These are phyloP conservation scores for Lachancea quebecensis DNA, from an alignment of 805 yeast species.

Conservation along the genomic window DNA sequence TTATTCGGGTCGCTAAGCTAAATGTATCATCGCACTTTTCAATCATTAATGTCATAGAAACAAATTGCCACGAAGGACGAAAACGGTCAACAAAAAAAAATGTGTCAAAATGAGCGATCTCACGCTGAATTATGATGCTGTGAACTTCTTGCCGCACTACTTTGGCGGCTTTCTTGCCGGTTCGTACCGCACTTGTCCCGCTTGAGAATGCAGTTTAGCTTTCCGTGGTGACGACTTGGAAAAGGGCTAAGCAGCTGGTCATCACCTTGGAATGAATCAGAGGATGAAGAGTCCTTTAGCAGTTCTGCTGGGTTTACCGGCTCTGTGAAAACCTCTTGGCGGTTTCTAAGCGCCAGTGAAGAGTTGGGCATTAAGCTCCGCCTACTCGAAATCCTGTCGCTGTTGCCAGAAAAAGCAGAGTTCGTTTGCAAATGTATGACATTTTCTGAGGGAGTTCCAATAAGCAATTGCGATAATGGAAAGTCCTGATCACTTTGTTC, in stretches of 20 bases:
- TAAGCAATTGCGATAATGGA: not conserved
- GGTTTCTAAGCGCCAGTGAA: conserved; percentile 1
- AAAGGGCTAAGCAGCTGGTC: not conserved
- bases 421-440: not conserved
- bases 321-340: not conserved
- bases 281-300: conserved; percentile 3
- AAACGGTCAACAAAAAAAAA: too few species aligned
- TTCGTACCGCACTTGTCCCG: not conserved
- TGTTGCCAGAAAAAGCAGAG: not conserved
- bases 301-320: not conserved
- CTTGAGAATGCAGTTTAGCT: not conserved
- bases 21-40: too few species aligned
- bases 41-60: too few species aligned
- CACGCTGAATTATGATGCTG: too few species aligned
- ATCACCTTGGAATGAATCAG: not conserved
- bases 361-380: conserved; percentile 1
- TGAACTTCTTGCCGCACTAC: too few species aligned
- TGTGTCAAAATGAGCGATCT: too few species aligned
- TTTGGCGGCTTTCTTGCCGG: too few species aligned
- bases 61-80: too few species aligned
- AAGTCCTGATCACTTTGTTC: not conserved
- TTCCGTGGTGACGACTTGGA: not conserved
- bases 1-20: too few species aligned
- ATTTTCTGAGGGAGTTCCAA: not conserved
- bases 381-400: conserved; percentile 4